phyloP scores from a whole-genome alignment of 495 filamentous ascomycete species.

The Ramalina intermedia region DNA sequence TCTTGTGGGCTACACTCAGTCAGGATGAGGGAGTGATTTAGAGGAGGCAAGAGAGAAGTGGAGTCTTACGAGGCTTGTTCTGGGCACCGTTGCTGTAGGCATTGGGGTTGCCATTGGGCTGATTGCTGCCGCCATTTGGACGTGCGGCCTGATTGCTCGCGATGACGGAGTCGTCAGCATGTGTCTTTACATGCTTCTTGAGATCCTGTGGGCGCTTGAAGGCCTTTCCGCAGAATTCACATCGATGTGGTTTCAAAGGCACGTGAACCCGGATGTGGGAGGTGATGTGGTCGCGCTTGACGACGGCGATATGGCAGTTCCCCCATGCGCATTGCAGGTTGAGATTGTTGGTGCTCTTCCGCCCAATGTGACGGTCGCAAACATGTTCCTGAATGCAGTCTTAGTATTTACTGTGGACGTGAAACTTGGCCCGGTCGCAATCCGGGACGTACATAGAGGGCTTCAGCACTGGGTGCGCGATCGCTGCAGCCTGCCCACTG shows the following conservation, averaged over 20 bases:
- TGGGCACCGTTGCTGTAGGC: slow-evolving; percentile 27
- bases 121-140: slow-evolving; percentile 29
- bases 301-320: slow-evolving; percentile 85
- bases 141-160: slow-evolving; percentile 56
- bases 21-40: slow-evolving; percentile 9
- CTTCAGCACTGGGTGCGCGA: slow-evolving; percentile 61
- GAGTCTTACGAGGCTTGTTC: slow-evolving; percentile 11
- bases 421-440: slow-evolving; percentile 9
- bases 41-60: background rate
- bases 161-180: slow-evolving; percentile 91
- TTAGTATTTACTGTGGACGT: background rate
- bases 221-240: slow-evolving; percentile 94
- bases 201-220: slow-evolving; percentile 99
- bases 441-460: slow-evolving; percentile 67
- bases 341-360: slow-evolving; percentile 97
- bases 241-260: slow-evolving; percentile 95
- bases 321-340: slow-evolving; percentile 97
- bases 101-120: slow-evolving; percentile 30
- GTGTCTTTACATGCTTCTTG: slow-evolving; percentile 99
- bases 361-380: slow-evolving; percentile 94
- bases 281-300: slow-evolving; percentile 99
- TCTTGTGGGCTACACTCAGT: slow-evolving; percentile 19
- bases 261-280: slow-evolving; percentile 98
- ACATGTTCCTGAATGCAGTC: slow-evolving; percentile 66
- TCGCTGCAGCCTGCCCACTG: slow-evolving; percentile 82